These are phyloP conservation scores for Raddia guianensis DNA, from an alignment of 176 grass and related monocot species.

Conservation along the genomic window DNA sequence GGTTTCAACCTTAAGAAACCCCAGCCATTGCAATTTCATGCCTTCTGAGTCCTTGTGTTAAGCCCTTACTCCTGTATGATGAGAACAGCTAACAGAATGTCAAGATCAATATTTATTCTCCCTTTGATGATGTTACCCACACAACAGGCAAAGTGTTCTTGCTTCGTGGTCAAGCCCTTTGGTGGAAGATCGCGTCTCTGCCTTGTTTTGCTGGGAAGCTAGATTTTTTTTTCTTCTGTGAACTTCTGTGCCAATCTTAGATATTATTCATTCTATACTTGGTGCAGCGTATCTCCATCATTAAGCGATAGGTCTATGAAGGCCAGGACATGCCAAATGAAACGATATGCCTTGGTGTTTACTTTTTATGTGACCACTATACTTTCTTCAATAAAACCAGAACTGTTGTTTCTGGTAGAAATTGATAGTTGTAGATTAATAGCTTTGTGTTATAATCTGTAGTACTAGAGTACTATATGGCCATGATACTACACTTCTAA, in stretches of 20 bases:
- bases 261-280: background rate
- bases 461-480: background rate
- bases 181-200: background rate
- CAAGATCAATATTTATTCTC: constrained; percentile 35
- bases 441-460: background rate
- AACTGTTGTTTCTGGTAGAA: background rate
- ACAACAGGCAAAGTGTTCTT: constrained; percentile 31
- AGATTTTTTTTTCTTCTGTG: constrained; percentile 11
- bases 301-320: background rate
- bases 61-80: constrained; percentile 13
- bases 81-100: constrained; percentile 32
- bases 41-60: constrained; percentile 24
- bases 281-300: background rate
- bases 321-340: background rate
- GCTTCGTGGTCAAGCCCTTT: background rate
- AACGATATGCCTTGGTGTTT: background rate
- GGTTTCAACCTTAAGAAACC: background rate
- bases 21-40: background rate
- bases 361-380: background rate
- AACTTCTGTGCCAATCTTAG: background rate
- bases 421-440: background rate
- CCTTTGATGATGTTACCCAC: constrained; percentile 31
- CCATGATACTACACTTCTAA: constrained; percentile 21
- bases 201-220: constrained; percentile 39
- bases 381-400: background rate